Conservation (phyloP, 306 rosid genomes). For the Astragalus glycyphyllos region DNA sequence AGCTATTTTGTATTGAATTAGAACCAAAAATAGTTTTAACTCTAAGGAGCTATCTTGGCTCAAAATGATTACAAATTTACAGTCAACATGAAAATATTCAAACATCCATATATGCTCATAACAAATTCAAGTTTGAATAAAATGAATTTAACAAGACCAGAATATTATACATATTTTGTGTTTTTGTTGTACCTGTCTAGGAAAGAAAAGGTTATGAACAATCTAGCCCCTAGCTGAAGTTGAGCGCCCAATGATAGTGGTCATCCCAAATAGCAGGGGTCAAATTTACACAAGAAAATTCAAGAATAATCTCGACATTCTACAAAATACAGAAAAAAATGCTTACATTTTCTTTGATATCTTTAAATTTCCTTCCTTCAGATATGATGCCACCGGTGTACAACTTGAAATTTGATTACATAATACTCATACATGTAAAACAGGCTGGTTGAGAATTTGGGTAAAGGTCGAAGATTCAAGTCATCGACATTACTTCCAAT, state of each 20-base stretch:
- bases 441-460: background rate
- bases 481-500: background rate
- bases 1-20: too few species aligned
- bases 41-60: too few species aligned
- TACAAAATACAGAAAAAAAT: background rate
- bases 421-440: constrained; percentile 23
- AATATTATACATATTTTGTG: background rate
- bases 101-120: too few species aligned
- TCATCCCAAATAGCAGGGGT: background rate
- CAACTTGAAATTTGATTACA: constrained; percentile 13
- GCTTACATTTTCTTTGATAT: background rate
- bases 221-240: background rate
- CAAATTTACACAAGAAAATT: constrained; percentile 21
- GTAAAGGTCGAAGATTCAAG: background rate
- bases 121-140: too few species aligned
- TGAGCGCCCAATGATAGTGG: background rate
- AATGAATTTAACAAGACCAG: too few species aligned
- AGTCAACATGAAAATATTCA: too few species aligned
- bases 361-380: constrained; percentile 3
- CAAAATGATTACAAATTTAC: too few species aligned
- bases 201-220: background rate
- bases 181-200: background rate
- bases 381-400: background rate
- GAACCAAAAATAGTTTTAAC: too few species aligned
- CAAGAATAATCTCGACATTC: constrained; percentile 22